Conservation (phyloP, 768 basidiomycete genomes). For the Rhodotorula kratochvilovae region DNA sequence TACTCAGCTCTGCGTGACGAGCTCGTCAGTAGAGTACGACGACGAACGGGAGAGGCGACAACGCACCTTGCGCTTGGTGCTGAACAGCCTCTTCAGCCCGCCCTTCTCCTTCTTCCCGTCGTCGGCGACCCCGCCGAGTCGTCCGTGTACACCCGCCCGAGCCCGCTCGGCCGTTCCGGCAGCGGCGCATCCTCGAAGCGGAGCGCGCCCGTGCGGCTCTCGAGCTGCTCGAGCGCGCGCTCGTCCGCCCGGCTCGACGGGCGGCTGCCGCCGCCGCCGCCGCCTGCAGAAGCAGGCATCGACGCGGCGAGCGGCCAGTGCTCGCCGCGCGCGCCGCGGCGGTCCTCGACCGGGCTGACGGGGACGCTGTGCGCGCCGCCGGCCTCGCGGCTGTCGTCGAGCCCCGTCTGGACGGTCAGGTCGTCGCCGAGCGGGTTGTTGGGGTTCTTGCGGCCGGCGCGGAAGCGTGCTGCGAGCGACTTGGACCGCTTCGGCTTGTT, state of each 20-base stretch:
- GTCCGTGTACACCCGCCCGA: constrained; percentile 66
- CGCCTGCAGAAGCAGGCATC: neutral
- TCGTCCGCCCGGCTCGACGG: neutral
- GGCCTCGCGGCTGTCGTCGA: constrained; percentile 16
- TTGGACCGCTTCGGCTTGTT: constrained; percentile 39
- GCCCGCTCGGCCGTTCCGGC: constrained; percentile 64
- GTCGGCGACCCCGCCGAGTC: constrained; percentile 56
- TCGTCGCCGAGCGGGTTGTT: constrained; percentile 20
- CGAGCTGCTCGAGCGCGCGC: neutral
- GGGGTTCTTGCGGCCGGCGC: constrained; percentile 28
- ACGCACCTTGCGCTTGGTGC: constrained; percentile 33
- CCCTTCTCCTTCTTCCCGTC: constrained; percentile 13
- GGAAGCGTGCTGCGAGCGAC: constrained; percentile 35
- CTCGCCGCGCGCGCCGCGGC: neutral
- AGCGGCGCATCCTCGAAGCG: constrained; percentile 58
- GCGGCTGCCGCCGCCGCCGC: neutral
- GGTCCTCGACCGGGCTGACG: constrained; percentile 16
- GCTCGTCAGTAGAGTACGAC: neutral
- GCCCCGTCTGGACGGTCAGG: neutral
- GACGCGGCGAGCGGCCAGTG: constrained; percentile 12
- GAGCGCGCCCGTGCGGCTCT: constrained; percentile 14
- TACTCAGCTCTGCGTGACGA: neutral
- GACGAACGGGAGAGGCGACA: neutral
- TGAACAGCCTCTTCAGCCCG: constrained; percentile 30
- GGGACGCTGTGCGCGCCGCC: constrained; percentile 12